Evolutionary conservation across 176 grass and related monocot species (phyloP).

Genomic region (Olyra latifolia): DNA sequence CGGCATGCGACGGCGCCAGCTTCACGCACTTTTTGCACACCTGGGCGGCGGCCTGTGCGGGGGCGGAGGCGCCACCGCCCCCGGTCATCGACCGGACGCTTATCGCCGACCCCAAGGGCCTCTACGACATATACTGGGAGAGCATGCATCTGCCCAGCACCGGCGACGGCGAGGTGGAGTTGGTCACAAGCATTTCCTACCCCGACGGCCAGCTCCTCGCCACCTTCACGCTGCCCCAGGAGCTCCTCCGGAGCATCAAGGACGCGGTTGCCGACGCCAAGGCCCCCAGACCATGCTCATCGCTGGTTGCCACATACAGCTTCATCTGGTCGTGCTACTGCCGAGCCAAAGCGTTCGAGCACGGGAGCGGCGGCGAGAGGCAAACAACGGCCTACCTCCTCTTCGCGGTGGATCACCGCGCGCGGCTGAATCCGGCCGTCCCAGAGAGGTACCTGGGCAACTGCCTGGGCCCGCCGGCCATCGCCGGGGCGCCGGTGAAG

Average conservation of each 20-base stretch:
- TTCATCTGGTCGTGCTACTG: slow-evolving; percentile 17
- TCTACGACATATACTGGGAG: not conserved
- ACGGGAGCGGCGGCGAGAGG: too few species aligned
- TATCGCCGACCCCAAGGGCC: slow-evolving; percentile 12
- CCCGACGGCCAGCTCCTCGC: not conserved
- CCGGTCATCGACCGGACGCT: slow-evolving; percentile 28
- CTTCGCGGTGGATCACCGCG: slow-evolving; percentile 19
- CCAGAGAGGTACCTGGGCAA: slow-evolving; percentile 42
- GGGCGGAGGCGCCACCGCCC: not conserved
- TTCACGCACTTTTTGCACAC: slow-evolving; percentile 40
- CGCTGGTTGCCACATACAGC: slow-evolving; percentile 25
- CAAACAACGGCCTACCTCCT: not conserved
- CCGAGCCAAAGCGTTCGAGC: not conserved
- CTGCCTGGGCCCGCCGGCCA: slow-evolving; percentile 27
- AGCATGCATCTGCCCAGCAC: too few species aligned
- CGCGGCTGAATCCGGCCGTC: slow-evolving; percentile 17
- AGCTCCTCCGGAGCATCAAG: slow-evolving; percentile 19
- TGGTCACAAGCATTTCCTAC: too few species aligned
- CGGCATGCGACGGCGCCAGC: slow-evolving; percentile 31
- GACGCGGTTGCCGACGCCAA: not conserved
- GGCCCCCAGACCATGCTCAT: slow-evolving; percentile 23
- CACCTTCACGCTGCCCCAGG: slow-evolving; percentile 15
- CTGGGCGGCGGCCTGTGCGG: too few species aligned
- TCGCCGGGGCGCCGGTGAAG: not conserved
- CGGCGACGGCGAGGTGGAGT: not conserved